Base-by-base conservation (phyloP, 1,284 basidiomycete species). In the Pterula multifida region DNA sequence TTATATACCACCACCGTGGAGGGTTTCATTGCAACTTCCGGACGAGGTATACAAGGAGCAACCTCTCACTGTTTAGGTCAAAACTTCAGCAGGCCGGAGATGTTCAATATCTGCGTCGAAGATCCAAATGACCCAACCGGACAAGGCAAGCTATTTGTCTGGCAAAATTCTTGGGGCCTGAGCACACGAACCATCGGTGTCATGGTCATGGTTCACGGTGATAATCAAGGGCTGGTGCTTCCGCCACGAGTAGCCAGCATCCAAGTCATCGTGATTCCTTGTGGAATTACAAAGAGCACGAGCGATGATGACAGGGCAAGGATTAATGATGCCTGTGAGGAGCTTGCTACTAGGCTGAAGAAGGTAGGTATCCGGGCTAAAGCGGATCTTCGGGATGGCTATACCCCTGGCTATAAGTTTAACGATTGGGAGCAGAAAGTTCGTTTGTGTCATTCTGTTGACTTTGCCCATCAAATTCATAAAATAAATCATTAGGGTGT, bases 121-220 rank as follows among this genome's bases (percentile, higher is more conserved):
- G 92, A 97, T 64, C 92, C 93, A 19, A 84, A 78, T 52, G 83
- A 85, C 56, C 72, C 79, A 17, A 70, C 72, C 2, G 74, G 75
- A n/a, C 76, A 78, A 56, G 71, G 72, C 52, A 91, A 90, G 71
- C 68, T 78, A 0, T 85, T 84, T 59, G 93, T 92, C 15, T 98
- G 91, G 92, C 95, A 98, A 69, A 99, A 98, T 72, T 94, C 90
- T 49, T 98, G 95, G 96, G 96, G 96, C 63, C 70, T 98, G 45
- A 92, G 89, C 47, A 98, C 96, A n/a, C 78, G 95, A 52, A 81
- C 89, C 32, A 93, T 99, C 59, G 95, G 95, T 65, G 91, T 98
- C 53, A 97, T 97, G 93, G 94, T 98, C 61, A 99, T 99, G 95
- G 83, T 92, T 9, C 96, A 99, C 65, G 95, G 95, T 49, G 96